Evolutionary conservation across 768 basidiomycete species (phyloP).

Genomic region (Hypholoma sublateritium): DNA sequence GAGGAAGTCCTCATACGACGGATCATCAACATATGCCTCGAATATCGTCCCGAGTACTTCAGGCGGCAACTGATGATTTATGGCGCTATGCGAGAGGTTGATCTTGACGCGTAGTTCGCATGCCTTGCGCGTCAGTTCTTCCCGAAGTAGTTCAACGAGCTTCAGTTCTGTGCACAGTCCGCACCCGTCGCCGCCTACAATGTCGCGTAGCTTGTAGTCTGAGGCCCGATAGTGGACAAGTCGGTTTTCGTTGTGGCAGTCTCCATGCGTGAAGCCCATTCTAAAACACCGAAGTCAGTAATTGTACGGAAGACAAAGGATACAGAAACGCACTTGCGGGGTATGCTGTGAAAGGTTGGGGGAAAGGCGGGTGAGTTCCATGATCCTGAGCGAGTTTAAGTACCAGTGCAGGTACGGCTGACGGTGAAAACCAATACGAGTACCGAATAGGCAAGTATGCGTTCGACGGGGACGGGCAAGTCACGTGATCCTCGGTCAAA

Average conservation of each 20-base stretch:
- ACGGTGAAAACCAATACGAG: background rate
- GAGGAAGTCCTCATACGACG: background rate
- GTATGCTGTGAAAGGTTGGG: background rate
- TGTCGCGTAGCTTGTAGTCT: background rate
- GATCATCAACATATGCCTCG: background rate
- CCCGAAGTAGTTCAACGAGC: background rate
- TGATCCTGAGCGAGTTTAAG: background rate
- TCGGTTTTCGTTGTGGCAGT: background rate
- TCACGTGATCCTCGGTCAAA: background rate
- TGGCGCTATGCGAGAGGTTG: constrained; percentile 1
- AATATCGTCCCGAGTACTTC: constrained; percentile 2
- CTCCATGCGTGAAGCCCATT: background rate
- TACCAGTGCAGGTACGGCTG: background rate
- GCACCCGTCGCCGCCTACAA: background rate
- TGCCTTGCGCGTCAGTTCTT: constrained; percentile 1
- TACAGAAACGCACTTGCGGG: background rate
- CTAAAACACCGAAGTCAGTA: background rate
- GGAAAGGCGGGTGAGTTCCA: background rate
- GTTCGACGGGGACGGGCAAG: background rate
- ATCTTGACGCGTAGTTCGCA: constrained; percentile 2
- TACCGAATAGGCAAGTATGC: background rate
- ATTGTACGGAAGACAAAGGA: background rate
- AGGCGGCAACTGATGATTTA: constrained; percentile 1
- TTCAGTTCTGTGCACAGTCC: constrained; percentile 1
- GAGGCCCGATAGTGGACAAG: background rate